Conservation (phyloP, 2,329 filamentous ascomycete species). For the Stemphylium lycopersici region DNA sequence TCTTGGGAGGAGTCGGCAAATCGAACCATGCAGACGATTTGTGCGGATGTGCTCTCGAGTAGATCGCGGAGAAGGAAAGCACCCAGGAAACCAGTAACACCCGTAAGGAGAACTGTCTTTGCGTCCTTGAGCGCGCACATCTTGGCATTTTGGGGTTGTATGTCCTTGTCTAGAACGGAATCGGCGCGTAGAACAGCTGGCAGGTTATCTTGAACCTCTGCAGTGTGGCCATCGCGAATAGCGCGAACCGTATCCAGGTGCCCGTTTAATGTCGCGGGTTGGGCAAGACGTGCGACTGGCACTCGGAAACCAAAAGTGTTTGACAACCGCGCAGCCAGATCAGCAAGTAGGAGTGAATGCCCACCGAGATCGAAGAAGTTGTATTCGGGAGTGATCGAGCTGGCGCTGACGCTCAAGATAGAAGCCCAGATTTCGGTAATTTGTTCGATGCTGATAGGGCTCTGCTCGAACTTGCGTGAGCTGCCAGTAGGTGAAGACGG, state of each 20-base stretch:
- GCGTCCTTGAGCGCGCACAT: slow-evolving; percentile 68
- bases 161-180: slow-evolving; percentile 71
- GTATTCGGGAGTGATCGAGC: slow-evolving; percentile 69
- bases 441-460: slow-evolving; percentile 69
- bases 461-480: slow-evolving; percentile 60
- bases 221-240: slow-evolving; percentile 73
- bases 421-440: slow-evolving; percentile 76
- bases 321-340: slow-evolving; percentile 73
- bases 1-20: slow-evolving; percentile 71
- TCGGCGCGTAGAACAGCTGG: slow-evolving; percentile 72
- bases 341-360: slow-evolving; percentile 78
- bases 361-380: slow-evolving; percentile 84
- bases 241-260: slow-evolving; percentile 74
- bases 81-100: slow-evolving; percentile 77
- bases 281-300: slow-evolving; percentile 72
- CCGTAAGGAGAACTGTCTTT: slow-evolving; percentile 73
- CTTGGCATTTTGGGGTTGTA: slow-evolving; percentile 61
- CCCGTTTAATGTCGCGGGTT: slow-evolving; percentile 72
- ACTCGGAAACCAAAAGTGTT: slow-evolving; percentile 75
- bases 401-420: slow-evolving; percentile 68
- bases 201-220: slow-evolving; percentile 75
- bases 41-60: slow-evolving; percentile 70
- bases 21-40: slow-evolving; percentile 75
- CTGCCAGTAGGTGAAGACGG: slow-evolving; percentile 55
- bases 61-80: slow-evolving; percentile 75